Conservation (phyloP, 2,329 filamentous ascomycete species). For the Alternaria consortialis region DNA sequence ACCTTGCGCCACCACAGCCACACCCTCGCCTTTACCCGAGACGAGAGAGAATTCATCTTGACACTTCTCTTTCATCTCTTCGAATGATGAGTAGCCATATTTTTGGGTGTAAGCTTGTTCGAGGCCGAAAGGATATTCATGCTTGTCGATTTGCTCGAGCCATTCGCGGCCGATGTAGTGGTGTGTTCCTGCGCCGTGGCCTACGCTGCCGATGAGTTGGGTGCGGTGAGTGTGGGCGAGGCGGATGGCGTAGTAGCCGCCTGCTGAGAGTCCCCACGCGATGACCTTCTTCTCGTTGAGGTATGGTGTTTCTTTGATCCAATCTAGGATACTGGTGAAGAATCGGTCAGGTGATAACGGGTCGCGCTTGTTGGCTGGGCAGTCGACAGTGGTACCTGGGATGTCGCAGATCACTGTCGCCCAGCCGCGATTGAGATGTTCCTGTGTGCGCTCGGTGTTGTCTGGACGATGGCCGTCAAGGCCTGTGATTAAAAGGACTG, state of each 20-base stretch:
- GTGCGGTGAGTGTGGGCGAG: slow-evolving; percentile 64
- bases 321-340: slow-evolving; percentile 63
- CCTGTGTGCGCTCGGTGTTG: slow-evolving; percentile 55
- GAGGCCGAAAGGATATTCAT: slow-evolving; percentile 68
- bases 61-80: slow-evolving; percentile 58
- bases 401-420: slow-evolving; percentile 63
- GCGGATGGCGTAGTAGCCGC: slow-evolving; percentile 67
- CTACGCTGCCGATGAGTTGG: slow-evolving; percentile 59
- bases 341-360: slow-evolving; percentile 61
- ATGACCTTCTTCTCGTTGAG: slow-evolving; percentile 60
- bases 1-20: slow-evolving; percentile 46
- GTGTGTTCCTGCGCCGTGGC: slow-evolving; percentile 65
- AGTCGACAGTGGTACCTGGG: slow-evolving; percentile 64
- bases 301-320: slow-evolving; percentile 55
- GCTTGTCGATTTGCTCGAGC: slow-evolving; percentile 61
- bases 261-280: slow-evolving; percentile 66
- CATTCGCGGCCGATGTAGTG: slow-evolving; percentile 66
- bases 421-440: slow-evolving; percentile 58
- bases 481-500: slow-evolving; percentile 64
- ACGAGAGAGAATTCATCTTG: slow-evolving; percentile 62
- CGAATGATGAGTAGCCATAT: slow-evolving; percentile 50
- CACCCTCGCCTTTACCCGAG: slow-evolving; percentile 61
- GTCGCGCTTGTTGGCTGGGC: slow-evolving; percentile 60
- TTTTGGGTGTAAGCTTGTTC: slow-evolving; percentile 59
- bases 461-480: slow-evolving; percentile 67